These are phyloP conservation scores for Hypsizygus ulmarius DNA, from an alignment of 1,284 basidiomycete genomes.

Conservation along the genomic window DNA sequence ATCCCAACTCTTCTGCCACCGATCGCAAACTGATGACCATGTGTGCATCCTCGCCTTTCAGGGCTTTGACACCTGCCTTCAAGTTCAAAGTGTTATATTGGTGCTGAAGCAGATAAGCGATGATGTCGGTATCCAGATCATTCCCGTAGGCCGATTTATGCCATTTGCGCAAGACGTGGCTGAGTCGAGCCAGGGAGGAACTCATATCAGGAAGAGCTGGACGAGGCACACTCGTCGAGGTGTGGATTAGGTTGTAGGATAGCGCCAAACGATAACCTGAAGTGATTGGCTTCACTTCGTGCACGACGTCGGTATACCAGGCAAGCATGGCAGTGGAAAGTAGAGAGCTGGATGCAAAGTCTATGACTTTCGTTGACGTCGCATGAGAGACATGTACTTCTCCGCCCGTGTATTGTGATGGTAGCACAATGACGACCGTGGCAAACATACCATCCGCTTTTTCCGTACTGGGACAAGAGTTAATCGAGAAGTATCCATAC, in stretches of 20 bases:
- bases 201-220: slow-evolving; percentile 9
- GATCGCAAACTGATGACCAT: slow-evolving; percentile 22
- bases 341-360: slow-evolving; percentile 28
- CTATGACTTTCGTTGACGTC: slow-evolving; percentile 27
- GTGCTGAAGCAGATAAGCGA: slow-evolving; percentile 32
- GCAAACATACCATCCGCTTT: slow-evolving; percentile 29
- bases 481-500: background rate
- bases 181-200: slow-evolving; percentile 17
- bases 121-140: slow-evolving; percentile 10
- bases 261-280: slow-evolving; percentile 30
- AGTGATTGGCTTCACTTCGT: slow-evolving; percentile 44
- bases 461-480: slow-evolving; percentile 7
- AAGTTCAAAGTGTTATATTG: slow-evolving; percentile 29
- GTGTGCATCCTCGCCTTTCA: slow-evolving; percentile 36
- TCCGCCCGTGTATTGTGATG: slow-evolving; percentile 42
- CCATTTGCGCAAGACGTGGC: slow-evolving; percentile 32
- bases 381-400: slow-evolving; percentile 39
- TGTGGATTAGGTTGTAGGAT: slow-evolving; percentile 43
- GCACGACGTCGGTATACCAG: slow-evolving; percentile 48
- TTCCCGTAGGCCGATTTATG: slow-evolving; percentile 18
- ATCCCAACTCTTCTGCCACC: slow-evolving; percentile 28
- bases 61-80: slow-evolving; percentile 16
- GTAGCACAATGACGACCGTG: slow-evolving; percentile 43
- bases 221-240: slow-evolving; percentile 8
- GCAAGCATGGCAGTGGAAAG: slow-evolving; percentile 37